Base-by-base conservation (phyloP, 805 yeast species). In the Candida berthetii region DNA sequence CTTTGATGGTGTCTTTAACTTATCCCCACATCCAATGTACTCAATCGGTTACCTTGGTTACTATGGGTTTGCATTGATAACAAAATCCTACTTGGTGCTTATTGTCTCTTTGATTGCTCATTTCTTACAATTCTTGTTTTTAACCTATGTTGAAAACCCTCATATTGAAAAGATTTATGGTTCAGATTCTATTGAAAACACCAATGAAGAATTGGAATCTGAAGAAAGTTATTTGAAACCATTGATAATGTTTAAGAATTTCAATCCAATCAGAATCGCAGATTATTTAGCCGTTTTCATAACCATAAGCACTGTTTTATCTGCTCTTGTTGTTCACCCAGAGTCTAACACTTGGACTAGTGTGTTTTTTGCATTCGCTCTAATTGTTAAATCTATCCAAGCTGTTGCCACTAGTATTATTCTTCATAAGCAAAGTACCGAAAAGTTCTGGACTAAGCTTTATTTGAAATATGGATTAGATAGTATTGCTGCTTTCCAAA, bases 11-110 rank as follows among this genome's bases (percentile, higher is more conserved):
- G 93, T 86, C 9, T 86, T 85, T 60, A 91, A 86, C 60, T 74
- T 86, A 72, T 86, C 89, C 14, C 96, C 96, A 16, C 96, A 86
- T 57, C 96, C 96, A 40, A 86, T 86, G 96, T 86, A 86, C 60
- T 84, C 95, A 1, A 82, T 87, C 42, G 96, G 96, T 7, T 86
- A 86, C 55, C 76, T 86, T 41, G 96, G 95, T 1, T 86, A 84
- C 63, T 86, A 86, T 55, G 96, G 95, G 0, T 76, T 85, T 54
- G 88, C 91, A 1, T 66, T 86, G 48, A 80, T 86, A 51, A 71
- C 90, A 5, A 81, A 85, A 48, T 80, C 87, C 19, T 84, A 85
- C 53, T 72, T 82, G 8, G 80, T 86, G 6, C 69, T 86, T 47
- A 61, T 74, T 14, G 81, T 83, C 25, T 85, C 95, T 1, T 64